Conservation (phyloP, 192 early-diverging fungal species). For the Podila epicladia region DNA sequence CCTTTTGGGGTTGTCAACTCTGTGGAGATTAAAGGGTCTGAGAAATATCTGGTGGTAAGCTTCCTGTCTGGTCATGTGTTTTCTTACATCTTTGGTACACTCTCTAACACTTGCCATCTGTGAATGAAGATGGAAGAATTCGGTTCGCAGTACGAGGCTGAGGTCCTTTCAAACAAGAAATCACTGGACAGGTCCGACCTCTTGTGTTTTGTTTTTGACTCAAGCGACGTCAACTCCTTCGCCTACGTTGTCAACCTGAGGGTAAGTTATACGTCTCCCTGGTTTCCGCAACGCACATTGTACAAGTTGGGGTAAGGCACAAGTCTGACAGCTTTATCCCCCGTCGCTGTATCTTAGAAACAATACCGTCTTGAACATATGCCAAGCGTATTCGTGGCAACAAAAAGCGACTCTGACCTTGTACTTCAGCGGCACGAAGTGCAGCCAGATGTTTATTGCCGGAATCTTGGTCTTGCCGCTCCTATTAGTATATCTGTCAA, state of each 20-base stretch:
- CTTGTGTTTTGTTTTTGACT: conserved; percentile 95
- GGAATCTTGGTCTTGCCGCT: conserved; percentile 83
- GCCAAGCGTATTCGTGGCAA: conserved; percentile 93
- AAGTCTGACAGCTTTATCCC: neutral
- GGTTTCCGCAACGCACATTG: neutral
- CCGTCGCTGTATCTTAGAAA: conserved; percentile 53
- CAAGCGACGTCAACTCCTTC: conserved; percentile 94
- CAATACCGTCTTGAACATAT: conserved; percentile 86
- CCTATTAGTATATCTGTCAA: conserved; percentile 93
- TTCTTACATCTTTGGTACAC: neutral
- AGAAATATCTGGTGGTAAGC: conserved; percentile 92
- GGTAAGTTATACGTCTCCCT: conserved; percentile 53
- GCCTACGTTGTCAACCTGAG: conserved; percentile 86
- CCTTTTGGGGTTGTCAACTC: conserved; percentile 92
- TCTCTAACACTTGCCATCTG: neutral
- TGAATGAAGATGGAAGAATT: conserved; percentile 87
- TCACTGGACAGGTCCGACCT: conserved; percentile 91
- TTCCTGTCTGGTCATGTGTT: neutral
- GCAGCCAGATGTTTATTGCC: conserved; percentile 95
- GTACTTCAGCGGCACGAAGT: conserved; percentile 85
- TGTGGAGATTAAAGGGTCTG: conserved; percentile 92
- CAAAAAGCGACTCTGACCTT: conserved; percentile 92
- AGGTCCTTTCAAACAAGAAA: conserved; percentile 90
- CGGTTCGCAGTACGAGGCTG: conserved; percentile 84
- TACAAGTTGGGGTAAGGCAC: neutral